Evolutionary conservation across 2,329 filamentous ascomycete genomes (phyloP), one percentile per base, ranked within the genome.

Genomic region (Fusarium subglutinans): DNA sequence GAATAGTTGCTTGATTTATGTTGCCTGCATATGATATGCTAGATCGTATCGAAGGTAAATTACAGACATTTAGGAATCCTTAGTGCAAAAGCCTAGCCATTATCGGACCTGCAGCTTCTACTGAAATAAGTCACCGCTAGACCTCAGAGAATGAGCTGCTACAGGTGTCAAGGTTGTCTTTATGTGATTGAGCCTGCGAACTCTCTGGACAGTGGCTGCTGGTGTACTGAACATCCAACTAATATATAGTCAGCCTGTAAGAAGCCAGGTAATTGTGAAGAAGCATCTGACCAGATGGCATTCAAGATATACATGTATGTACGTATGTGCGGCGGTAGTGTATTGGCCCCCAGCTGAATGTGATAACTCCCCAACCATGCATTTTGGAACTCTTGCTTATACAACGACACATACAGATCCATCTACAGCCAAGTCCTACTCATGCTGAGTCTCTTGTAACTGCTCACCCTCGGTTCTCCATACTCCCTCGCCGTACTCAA

Each of bases 371-470:
- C 10, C n/a, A 24, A 40, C 50, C 6, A 61, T 67, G 37, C 41
- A 56, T 62, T 47, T 24, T 10, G 4, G 35, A 30, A 70, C 33
- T 1, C 40, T 43, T 10, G 9, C 30, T 44, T 2, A 37, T 47
- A 51, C 15, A 24, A 51, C 15, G 17, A 30, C 30, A 64, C 8
- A 26, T 6, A 10, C 37, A 47, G 15, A 28, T n/a, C 20, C 24
- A 17, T 44, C 61, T 74, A 81, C 56, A 81, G 17, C 79, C 79
- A 81, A 8, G 72, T 73, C 35, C 53, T 64, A 30, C 76, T 76
- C 17, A 66, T 73, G n/a, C 78, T 81, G 26, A 81, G 57, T 55
- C 79, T 73, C 71, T 79, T 79, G 24, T 81, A 81, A 37, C 70
- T 80, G n/a, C 61, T 74, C 3, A 63, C 50, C 24, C 56, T 66